Evolutionary conservation across 2,329 filamentous ascomycete genomes (phyloP).

Genomic region (Colletotrichum sp.): DNA sequence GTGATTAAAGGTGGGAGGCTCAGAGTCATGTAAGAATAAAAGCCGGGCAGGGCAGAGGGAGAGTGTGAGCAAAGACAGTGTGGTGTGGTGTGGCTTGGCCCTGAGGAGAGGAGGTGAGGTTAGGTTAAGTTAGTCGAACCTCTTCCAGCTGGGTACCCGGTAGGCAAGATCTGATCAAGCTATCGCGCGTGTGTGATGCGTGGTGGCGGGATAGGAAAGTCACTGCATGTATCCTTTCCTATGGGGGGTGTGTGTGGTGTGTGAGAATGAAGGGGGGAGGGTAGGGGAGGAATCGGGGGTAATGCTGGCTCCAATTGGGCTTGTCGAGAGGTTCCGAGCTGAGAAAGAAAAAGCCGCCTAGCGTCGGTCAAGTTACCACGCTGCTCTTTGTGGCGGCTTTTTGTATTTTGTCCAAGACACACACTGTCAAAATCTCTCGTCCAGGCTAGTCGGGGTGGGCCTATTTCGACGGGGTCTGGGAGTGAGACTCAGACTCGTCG

Average conservation of each 20-base stretch:
- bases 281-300: background rate
- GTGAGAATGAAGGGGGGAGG: background rate
- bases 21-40: slow-evolving; percentile 21
- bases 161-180: slow-evolving; percentile 25
- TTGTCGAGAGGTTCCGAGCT: slow-evolving; percentile 7
- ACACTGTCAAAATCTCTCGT: slow-evolving; percentile 19
- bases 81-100: slow-evolving; percentile 22
- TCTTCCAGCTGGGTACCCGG: slow-evolving; percentile 19
- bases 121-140: slow-evolving; percentile 16
- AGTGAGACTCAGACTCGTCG: background rate
- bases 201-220: slow-evolving; percentile 24
- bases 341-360: slow-evolving; percentile 20
- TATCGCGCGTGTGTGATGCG: slow-evolving; percentile 22
- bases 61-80: background rate
- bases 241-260: background rate
- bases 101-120: slow-evolving; percentile 12
- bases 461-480: slow-evolving; percentile 13
- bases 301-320: slow-evolving; percentile 6
- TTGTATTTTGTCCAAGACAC: slow-evolving; percentile 9
- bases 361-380: slow-evolving; percentile 24
- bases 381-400: slow-evolving; percentile 19
- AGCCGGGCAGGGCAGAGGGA: slow-evolving; percentile 12
- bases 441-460: background rate
- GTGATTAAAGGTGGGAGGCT: slow-evolving; percentile 11
- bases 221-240: slow-evolving; percentile 18